Conservation (phyloP, 441 rosid genomes). For the Gossypium schwendimanii region DNA sequence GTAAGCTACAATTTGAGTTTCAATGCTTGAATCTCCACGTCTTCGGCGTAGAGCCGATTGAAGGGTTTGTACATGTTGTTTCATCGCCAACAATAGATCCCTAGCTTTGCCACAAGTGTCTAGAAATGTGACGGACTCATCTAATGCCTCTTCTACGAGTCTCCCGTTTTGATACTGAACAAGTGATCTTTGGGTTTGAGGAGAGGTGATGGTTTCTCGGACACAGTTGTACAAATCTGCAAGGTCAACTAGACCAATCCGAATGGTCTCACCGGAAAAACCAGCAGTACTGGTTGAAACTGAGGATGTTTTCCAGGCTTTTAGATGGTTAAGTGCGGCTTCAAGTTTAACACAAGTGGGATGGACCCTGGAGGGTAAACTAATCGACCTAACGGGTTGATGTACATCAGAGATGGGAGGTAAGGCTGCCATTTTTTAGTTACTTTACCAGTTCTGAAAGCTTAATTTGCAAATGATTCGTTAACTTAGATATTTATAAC, state of each 20-base stretch:
- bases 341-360: constrained; percentile 44
- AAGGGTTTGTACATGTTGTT: constrained; percentile 43
- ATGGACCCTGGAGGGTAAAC: constrained; percentile 64
- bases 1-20: constrained; percentile 35
- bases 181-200: constrained; percentile 31
- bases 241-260: constrained; percentile 35
- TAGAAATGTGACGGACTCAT: constrained; percentile 48
- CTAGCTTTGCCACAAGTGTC: constrained; percentile 46
- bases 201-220: constrained; percentile 36
- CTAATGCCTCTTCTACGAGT: constrained; percentile 40
- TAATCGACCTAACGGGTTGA: constrained; percentile 54
- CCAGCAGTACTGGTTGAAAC: not conserved
- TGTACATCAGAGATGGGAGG: constrained; percentile 24
- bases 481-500: constrained; percentile 18
- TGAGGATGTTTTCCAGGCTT: constrained; percentile 25
- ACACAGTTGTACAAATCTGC: constrained; percentile 40
- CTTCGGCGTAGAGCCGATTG: constrained; percentile 54
- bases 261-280: constrained; percentile 29
- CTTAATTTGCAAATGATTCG: constrained; percentile 2
- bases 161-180: constrained; percentile 22
- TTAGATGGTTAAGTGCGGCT: constrained; percentile 38
- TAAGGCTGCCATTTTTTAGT: constrained; percentile 31
- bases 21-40: constrained; percentile 34
- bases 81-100: constrained; percentile 40
- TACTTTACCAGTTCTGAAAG: constrained; percentile 6